Conservation (phyloP, 73 alveolate species). For the Stentor coeruleus region DNA sequence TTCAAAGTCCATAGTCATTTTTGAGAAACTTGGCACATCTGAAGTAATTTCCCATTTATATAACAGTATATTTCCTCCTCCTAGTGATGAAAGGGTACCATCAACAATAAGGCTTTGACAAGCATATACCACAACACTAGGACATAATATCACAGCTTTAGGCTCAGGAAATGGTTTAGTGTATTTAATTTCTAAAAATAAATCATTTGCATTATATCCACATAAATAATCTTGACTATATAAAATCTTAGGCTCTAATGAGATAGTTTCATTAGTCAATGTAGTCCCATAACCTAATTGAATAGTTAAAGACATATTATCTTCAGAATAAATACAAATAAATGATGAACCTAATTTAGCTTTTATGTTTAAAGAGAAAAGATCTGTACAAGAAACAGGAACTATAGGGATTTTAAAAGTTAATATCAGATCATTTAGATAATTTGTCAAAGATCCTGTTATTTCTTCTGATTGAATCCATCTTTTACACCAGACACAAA, state of each 20-base stretch:
- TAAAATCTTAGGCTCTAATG: background rate
- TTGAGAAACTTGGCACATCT: background rate
- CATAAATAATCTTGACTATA: background rate
- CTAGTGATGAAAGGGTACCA: background rate
- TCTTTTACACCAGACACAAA: background rate
- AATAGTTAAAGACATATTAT: too few relatives aligned
- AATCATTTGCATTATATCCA: background rate
- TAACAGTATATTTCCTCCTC: background rate
- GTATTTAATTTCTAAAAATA: background rate
- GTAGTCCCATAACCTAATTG: background rate
- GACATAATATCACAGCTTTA: background rate
- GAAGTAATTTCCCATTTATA: conserved; percentile 14
- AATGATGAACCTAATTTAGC: background rate
- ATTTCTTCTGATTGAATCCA: background rate
- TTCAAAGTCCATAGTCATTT: background rate
- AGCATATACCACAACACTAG: background rate
- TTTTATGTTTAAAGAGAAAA: background rate
- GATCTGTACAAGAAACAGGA: background rate
- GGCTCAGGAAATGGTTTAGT: background rate
- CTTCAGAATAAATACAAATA: background rate
- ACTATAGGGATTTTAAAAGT: background rate
- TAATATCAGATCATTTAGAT: background rate
- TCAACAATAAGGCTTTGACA: background rate
- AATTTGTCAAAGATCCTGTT: background rate
- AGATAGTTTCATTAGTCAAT: background rate